phyloP scores from a whole-genome alignment of 2,329 filamentous ascomycete genomes.

The Ascochyta pisi region DNA sequence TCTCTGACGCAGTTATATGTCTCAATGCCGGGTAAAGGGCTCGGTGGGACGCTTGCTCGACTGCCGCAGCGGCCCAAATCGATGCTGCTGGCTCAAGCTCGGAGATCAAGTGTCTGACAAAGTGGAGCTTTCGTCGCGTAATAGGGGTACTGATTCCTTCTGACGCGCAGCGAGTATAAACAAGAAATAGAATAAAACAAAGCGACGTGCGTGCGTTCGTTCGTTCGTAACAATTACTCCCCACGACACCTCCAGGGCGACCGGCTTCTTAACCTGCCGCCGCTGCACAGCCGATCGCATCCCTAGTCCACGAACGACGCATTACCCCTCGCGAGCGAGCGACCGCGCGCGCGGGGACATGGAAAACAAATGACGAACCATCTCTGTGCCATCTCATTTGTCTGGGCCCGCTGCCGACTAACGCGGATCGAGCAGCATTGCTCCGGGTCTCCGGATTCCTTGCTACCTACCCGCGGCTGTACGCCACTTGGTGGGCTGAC shows the following conservation, averaged over 20 bases:
- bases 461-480: conserved; percentile 23
- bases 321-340: conserved; percentile 28
- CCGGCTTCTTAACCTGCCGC: conserved; percentile 27
- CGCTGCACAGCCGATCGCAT: conserved; percentile 13
- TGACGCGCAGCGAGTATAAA: background rate
- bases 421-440: conserved; percentile 22
- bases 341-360: conserved; percentile 38
- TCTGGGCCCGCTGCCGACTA: conserved; percentile 38
- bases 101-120: conserved; percentile 32
- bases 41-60: conserved; percentile 34
- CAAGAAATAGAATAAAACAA: background rate
- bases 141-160: conserved; percentile 6
- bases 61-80: conserved; percentile 38
- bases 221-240: background rate
- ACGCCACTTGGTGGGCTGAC: conserved; percentile 11
- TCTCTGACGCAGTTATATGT: conserved; percentile 31
- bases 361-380: conserved; percentile 39
- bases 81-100: conserved; percentile 33
- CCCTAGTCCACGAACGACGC: background rate
- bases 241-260: conserved; percentile 21
- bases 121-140: conserved; percentile 30
- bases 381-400: conserved; percentile 27
- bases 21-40: conserved; percentile 48
- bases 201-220: background rate
- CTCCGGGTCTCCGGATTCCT: conserved; percentile 39